A percentile compares a stretch with the other conserved stretches of the same genome.
Evolutionary conservation across 2,329 filamentous ascomycete species (phyloP).

Genomic region (Saccharata proteae): DNA sequence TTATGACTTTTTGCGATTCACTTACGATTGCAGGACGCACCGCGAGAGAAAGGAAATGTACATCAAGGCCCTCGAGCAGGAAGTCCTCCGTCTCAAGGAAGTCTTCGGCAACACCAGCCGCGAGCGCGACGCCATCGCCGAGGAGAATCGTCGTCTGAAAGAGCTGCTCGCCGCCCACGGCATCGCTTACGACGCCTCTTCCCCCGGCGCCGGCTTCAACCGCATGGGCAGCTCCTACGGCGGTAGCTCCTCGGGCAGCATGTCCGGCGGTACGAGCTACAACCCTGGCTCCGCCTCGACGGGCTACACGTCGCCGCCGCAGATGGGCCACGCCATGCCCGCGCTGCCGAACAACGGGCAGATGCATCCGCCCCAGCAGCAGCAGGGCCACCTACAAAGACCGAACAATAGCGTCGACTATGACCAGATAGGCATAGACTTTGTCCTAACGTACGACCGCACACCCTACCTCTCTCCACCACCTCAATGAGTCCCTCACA

Average conservation of each 20-base stretch:
- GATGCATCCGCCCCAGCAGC: slow-evolving; percentile 13
- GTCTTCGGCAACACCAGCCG: slow-evolving; percentile 61
- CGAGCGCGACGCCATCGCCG: slow-evolving; percentile 61
- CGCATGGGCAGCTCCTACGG: slow-evolving; percentile 26
- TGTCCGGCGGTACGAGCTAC: slow-evolving; percentile 55
- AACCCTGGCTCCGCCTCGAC: slow-evolving; percentile 33
- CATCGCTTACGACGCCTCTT: slow-evolving; percentile 41
- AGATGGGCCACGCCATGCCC: slow-evolving; percentile 6
- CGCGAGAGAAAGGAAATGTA: slow-evolving; percentile 94
- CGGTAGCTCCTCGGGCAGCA: slow-evolving; percentile 40
- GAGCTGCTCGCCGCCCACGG: slow-evolving; percentile 47
- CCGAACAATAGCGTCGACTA: slow-evolving; percentile 47
- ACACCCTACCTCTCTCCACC: slow-evolving; percentile 56
- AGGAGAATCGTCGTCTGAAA: slow-evolving; percentile 70
- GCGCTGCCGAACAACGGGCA: slow-evolving; percentile 10
- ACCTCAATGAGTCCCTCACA: slow-evolving; percentile 34
- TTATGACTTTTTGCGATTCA: too few species aligned
- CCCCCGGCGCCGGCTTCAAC: slow-evolving; percentile 22
- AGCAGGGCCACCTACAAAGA: slow-evolving; percentile 9
- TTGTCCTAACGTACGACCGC: slow-evolving; percentile 78
- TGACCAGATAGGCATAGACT: slow-evolving; percentile 77
- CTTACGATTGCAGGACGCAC: slow-evolving; percentile 56
- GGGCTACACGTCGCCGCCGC: slow-evolving; percentile 33
- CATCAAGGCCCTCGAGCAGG: slow-evolving; percentile 85
- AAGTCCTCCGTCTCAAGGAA: slow-evolving; percentile 80